Conservation (phyloP, 805 yeast species). For the Yarrowia deformans region DNA sequence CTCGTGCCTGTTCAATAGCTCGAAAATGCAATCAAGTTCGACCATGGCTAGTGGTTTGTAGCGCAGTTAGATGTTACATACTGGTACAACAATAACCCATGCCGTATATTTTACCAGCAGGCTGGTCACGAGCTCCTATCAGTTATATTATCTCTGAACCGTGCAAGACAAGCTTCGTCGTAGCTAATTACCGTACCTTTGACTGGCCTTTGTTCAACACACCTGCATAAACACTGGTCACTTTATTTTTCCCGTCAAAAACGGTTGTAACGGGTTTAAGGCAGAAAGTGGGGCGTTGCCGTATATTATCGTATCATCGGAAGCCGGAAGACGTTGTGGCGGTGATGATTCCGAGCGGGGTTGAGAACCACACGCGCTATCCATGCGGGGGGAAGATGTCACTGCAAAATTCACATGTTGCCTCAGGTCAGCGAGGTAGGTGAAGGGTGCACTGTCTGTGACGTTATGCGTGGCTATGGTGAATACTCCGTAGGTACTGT, state of each 20-base stretch:
- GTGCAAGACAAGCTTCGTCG: neutral
- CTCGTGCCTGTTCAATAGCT: too few relatives aligned
- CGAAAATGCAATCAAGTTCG: too few relatives aligned
- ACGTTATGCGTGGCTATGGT: neutral
- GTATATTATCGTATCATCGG: neutral
- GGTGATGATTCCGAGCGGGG: constrained; percentile 1
- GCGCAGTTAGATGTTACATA: neutral
- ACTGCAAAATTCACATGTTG: neutral
- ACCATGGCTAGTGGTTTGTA: neutral
- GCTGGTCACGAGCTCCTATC: neutral
- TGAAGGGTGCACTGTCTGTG: constrained; percentile 2
- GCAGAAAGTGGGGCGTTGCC: neutral
- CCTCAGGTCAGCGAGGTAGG: neutral
- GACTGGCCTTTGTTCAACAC: neutral
- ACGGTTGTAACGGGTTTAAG: constrained; percentile 22
- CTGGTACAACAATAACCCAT: neutral
- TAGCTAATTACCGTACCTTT: neutral
- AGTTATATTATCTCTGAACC: neutral
- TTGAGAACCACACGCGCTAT: neutral
- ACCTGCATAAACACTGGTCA: neutral
- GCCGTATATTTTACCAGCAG: neutral
- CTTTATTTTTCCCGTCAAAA: neutral
- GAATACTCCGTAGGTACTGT: too few relatives aligned
- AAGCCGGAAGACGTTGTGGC: neutral
- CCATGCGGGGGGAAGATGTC: neutral